A percentile compares a stretch with the other conserved stretches of the same genome.
Conservation (phyloP, 331 rosid genomes). For the Rhamnella rubrinervis region DNA sequence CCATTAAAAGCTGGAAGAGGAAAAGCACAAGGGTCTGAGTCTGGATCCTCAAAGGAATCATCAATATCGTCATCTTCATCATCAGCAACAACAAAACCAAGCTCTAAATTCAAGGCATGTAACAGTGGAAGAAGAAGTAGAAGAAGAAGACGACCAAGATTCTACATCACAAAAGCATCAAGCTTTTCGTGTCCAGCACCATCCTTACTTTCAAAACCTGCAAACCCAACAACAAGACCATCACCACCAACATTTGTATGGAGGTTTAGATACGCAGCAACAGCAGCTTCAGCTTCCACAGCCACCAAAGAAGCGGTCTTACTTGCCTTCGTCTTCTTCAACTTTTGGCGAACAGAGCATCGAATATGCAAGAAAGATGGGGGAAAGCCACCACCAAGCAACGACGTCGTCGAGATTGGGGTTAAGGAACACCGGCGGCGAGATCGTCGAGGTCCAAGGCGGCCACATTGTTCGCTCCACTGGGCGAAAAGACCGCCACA, state of each 20-base stretch:
- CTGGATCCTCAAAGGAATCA: constrained; percentile 81
- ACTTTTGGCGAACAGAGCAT: constrained; percentile 22
- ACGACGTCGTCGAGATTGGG: constrained; percentile 52
- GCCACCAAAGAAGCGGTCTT: constrained; percentile 35
- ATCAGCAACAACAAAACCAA: constrained; percentile 15
- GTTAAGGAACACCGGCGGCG: constrained; percentile 47
- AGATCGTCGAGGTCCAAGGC: constrained; percentile 85
- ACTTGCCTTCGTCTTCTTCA: constrained; percentile 25
- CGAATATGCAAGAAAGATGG: constrained; percentile 84
- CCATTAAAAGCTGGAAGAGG: constrained; percentile 76
- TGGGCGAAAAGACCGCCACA: constrained; percentile 90
- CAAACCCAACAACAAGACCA: constrained; percentile 15
- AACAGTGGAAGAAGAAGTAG: constrained; percentile 18
- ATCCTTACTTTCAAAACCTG: constrained; percentile 23
- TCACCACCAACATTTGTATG: constrained; percentile 9
- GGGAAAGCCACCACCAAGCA: constrained; percentile 36
- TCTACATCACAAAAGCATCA: constrained; percentile 18
- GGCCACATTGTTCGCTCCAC: constrained; percentile 90
- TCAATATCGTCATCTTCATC: constrained; percentile 29
- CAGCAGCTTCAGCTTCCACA: not conserved
- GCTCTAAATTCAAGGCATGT: constrained; percentile 35
- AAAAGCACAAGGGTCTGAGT: constrained; percentile 52
- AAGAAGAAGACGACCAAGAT: constrained; percentile 1
- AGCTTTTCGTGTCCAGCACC: constrained; percentile 24
- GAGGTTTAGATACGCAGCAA: constrained; percentile 15